Evolutionary conservation across 2,329 filamentous ascomycete species (phyloP).

Genomic region (Neonectria sp.): DNA sequence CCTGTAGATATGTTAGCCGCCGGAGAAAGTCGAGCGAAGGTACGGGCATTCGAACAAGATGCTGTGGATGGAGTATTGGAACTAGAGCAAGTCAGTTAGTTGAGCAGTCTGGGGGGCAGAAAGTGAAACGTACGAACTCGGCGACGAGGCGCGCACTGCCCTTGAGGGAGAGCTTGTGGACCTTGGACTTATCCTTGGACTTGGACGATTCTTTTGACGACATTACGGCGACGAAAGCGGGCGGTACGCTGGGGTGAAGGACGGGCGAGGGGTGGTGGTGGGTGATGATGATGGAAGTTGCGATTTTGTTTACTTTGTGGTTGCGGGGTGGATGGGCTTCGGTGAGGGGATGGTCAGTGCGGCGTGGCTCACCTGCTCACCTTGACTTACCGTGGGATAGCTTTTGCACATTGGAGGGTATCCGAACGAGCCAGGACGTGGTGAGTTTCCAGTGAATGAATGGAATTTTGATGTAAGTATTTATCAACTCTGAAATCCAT

Average conservation of each 20-base stretch:
- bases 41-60: constrained; percentile 78
- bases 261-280: background rate
- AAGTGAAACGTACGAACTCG: constrained; percentile 86
- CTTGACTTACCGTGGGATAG: background rate
- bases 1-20: constrained; percentile 58
- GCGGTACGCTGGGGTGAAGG: background rate
- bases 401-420: too few species aligned
- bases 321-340: background rate
- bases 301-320: background rate
- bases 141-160: constrained; percentile 89
- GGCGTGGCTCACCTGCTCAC: constrained; percentile 41
- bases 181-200: constrained; percentile 83
- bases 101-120: constrained; percentile 61
- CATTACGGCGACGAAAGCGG: constrained; percentile 39
- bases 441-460: background rate
- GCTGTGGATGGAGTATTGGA: constrained; percentile 98
- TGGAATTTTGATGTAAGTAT: background rate
- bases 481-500: background rate
- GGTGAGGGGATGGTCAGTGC: constrained; percentile 42
- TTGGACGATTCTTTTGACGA: constrained; percentile 51
- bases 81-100: constrained; percentile 63
- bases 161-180: constrained; percentile 94
- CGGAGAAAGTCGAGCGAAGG: background rate
- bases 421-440: background rate
- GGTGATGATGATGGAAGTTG: constrained; percentile 3